phyloP scores from a whole-genome alignment of 352 stramenopile species.

The Pythium phragmiticola region DNA sequence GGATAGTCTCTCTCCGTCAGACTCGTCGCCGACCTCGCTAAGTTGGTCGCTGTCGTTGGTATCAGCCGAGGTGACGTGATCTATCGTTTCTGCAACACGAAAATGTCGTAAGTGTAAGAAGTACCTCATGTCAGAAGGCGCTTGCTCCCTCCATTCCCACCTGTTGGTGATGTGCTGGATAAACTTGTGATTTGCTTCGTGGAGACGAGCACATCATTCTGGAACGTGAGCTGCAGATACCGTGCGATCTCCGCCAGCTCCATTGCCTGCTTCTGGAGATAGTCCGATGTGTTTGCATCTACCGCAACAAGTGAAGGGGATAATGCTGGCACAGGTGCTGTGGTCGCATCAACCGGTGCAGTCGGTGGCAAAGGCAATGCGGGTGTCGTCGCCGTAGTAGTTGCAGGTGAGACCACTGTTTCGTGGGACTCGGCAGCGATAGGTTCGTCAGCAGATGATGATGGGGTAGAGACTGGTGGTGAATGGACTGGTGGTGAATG shows the following conservation, averaged over 20 bases:
- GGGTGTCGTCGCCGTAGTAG: neutral
- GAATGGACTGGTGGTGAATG: neutral
- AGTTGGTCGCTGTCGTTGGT: conserved; percentile 31
- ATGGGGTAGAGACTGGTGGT: neutral
- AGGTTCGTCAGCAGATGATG: neutral
- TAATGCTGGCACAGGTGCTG: too few species aligned
- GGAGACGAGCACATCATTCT: conserved; percentile 24
- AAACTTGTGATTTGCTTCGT: conserved; percentile 29
- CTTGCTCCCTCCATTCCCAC: conserved; percentile 8
- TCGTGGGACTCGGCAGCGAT: conserved; percentile 5
- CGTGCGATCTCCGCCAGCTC: conserved; percentile 36
- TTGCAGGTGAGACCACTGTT: neutral
- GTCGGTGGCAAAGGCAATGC: neutral
- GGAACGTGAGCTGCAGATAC: conserved; percentile 33
- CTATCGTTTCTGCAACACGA: conserved; percentile 22
- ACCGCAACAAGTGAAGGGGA: neutral
- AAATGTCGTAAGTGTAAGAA: conserved; percentile 3
- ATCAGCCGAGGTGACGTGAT: conserved; percentile 23
- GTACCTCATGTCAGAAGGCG: too few species aligned
- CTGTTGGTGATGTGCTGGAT: conserved; percentile 27
- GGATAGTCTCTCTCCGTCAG: conserved; percentile 48
- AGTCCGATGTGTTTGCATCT: conserved; percentile 23
- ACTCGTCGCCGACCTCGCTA: conserved; percentile 23
- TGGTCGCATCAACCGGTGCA: neutral
- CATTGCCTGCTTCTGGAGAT: conserved; percentile 36